These are phyloP conservation scores for Tardiomyces digboiensis DNA, from an alignment of 1,139 yeast species.

Conservation along the genomic window DNA sequence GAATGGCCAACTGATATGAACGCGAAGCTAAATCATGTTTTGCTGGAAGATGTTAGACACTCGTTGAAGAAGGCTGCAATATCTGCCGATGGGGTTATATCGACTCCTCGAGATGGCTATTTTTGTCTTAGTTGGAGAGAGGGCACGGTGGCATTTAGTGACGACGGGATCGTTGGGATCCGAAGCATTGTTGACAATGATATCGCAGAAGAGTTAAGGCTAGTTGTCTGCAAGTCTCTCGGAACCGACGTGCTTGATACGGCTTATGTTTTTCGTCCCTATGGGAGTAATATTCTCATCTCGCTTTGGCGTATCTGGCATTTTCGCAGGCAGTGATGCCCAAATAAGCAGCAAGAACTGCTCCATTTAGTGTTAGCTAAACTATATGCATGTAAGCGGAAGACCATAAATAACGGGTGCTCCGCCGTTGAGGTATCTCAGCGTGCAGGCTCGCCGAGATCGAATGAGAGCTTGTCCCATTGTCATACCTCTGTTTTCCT, in stretches of 20 bases:
- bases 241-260: background rate
- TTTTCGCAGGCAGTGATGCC: background rate
- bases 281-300: background rate
- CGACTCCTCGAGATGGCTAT: background rate
- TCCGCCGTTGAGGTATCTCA: slow-evolving; percentile 63
- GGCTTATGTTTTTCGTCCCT: no score
- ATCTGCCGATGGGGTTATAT: background rate
- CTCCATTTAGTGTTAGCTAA: background rate
- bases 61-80: background rate
- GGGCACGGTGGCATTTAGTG: background rate
- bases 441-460: slow-evolving; percentile 54
- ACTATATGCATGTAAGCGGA: slow-evolving; percentile 32
- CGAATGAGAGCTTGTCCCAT: slow-evolving; percentile 43
- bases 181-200: background rate
- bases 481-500: slow-evolving; percentile 3
- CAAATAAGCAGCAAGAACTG: background rate
- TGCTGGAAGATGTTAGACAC: background rate
- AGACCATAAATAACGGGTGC: slow-evolving; percentile 73
- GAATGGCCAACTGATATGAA: background rate
- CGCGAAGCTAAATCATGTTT: background rate
- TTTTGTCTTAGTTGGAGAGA: background rate
- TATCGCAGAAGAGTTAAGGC: background rate
- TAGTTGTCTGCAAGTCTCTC: background rate
- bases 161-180: background rate
- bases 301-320: background rate